Evolutionary conservation across 2,329 filamentous ascomycete genomes (phyloP).

Genomic region (Furcasterigmium sp.): DNA sequence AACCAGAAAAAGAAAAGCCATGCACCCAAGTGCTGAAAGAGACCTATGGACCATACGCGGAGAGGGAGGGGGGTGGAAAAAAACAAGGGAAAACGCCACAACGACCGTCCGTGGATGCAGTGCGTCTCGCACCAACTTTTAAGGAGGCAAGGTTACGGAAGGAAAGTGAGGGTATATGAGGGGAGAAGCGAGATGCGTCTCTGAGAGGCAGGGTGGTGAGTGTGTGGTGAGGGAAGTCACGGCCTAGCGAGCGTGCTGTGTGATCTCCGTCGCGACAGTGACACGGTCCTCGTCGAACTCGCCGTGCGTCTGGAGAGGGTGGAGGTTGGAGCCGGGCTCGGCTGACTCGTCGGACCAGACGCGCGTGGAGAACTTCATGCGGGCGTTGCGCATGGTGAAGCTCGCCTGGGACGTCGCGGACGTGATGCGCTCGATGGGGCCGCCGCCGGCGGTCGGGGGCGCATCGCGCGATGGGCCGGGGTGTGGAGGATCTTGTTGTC

Average conservation of each 20-base stretch:
- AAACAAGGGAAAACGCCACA: background rate
- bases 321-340: constrained; percentile 1
- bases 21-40: no score
- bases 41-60: no score
- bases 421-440: background rate
- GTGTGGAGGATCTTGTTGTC: background rate
- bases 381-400: background rate
- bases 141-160: no score
- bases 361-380: constrained; percentile 14
- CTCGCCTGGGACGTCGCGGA: constrained; percentile 6
- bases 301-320: constrained; percentile 7
- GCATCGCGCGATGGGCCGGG: background rate
- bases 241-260: constrained; percentile 1
- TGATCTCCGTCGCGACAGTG: constrained; percentile 18
- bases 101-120: background rate
- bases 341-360: constrained; percentile 21
- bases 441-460: background rate
- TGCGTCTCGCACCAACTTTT: no score
- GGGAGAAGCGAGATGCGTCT: no score
- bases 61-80: background rate
- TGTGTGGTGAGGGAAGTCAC: background rate
- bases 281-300: constrained; percentile 13
- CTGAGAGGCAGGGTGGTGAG: no score
- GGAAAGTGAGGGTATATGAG: no score
- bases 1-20: no score